These are phyloP conservation scores for Diphasiastrum complanatum DNA, from an alignment of 83 land plant species.

Conservation along the genomic window DNA sequence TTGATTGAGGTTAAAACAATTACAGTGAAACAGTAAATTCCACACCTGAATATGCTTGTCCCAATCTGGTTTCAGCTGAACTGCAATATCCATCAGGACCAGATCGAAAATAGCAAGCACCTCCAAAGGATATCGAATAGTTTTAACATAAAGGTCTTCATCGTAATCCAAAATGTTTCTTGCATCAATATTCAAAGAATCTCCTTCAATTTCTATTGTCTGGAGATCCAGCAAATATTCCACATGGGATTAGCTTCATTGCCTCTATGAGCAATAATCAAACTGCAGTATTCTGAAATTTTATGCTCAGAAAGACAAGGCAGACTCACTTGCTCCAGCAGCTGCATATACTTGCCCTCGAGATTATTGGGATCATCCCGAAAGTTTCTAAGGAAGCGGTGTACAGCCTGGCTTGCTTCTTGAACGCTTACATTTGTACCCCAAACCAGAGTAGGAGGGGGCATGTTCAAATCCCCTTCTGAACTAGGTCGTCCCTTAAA, in stretches of 20 bases:
- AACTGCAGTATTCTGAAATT: too few species aligned
- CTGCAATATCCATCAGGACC: constrained; percentile 68
- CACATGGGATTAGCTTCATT: not conserved
- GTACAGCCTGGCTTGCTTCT: constrained; percentile 69
- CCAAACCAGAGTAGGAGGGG: constrained; percentile 74
- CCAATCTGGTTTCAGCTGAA: constrained; percentile 44
- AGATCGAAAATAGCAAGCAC: constrained; percentile 87
- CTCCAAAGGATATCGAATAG: constrained; percentile 85
- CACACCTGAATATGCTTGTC: constrained; percentile 64
- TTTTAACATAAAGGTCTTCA: constrained; percentile 67
- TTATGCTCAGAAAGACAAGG: not conserved
- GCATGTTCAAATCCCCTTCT: constrained; percentile 36
- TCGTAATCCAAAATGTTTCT: constrained; percentile 69
- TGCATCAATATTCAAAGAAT: constrained; percentile 72
- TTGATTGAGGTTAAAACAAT: too few species aligned
- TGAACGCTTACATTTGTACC: constrained; percentile 90
- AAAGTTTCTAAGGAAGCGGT: constrained; percentile 59
- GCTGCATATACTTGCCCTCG: constrained; percentile 69
- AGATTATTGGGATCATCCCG: constrained; percentile 32
- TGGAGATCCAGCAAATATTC: constrained; percentile 2
- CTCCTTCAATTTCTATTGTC: constrained; percentile 69
- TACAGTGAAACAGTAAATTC: too few species aligned
- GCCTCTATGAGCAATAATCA: not conserved
- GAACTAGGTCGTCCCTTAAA: constrained; percentile 33
- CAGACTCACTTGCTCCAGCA: constrained; percentile 39